These are phyloP conservation scores for Chlamydomonas incerta DNA, from an alignment of 139 green algal species.

Conservation along the genomic window DNA sequence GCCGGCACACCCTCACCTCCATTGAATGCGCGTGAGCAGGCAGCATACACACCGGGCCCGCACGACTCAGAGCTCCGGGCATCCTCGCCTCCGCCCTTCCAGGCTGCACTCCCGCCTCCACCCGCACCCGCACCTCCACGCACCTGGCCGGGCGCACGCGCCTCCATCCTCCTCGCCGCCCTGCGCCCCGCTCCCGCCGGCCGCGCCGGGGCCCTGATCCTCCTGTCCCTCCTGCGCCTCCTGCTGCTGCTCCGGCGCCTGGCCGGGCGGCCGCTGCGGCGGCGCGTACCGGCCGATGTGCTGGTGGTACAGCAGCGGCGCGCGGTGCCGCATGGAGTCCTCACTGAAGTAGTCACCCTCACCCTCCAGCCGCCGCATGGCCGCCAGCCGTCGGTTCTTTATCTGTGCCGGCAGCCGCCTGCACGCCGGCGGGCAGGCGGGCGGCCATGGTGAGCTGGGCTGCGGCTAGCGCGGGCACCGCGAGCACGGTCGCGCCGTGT, in stretches of 20 bases:
- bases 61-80: too few relatives aligned
- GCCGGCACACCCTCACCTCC: too few relatives aligned
- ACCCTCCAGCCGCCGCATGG: constrained; percentile 65
- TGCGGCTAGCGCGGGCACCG: too few relatives aligned
- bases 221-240: not conserved
- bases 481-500: too few relatives aligned
- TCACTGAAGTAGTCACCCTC: constrained; percentile 78
- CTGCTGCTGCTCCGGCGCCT: constrained; percentile 3
- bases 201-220: not conserved
- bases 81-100: too few relatives aligned
- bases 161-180: not conserved
- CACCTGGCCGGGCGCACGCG: not conserved
- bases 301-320: constrained; percentile 78
- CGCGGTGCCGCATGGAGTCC: constrained; percentile 72
- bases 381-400: constrained; percentile 78
- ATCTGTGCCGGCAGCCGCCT: constrained; percentile 36
- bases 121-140: too few relatives aligned
- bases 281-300: constrained; percentile 62
- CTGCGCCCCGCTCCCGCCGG: not conserved
- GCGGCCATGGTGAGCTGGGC: too few relatives aligned
- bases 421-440: not conserved
- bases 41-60: too few relatives aligned
- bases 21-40: too few relatives aligned
- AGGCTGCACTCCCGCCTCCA: too few relatives aligned
- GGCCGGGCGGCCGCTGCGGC: not conserved